Base-by-base conservation (phyloP, 192 early-diverging fungal species). In the Coemansia sp. region DNA sequence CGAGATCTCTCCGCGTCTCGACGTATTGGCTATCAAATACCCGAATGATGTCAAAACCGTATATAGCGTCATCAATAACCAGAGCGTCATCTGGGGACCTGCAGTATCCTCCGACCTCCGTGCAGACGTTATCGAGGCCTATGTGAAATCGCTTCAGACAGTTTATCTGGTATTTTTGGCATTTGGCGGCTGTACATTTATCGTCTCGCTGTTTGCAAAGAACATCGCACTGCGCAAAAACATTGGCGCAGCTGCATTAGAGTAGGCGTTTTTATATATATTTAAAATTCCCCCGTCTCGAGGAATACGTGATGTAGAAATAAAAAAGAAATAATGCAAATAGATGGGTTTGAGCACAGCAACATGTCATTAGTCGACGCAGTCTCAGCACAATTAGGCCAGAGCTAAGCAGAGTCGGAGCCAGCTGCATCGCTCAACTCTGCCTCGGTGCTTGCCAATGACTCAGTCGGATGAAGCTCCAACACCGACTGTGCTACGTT, bases 101-200 rank as follows among this genome's bases (percentile, higher is more conserved):
- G 65, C 63, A 1, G 60, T 76, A 3, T 84, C 88, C 0, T 20
- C 16, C 3, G 70, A 74, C 65, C 57, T 87, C 20, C 84, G 78
- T 71, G 38, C 18, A 0, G 65, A 71, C 9, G 77, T 88, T 8
- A 82, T 89, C 22, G 72, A 75, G 6, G 86, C 88, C 3, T 90
- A 90, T 71, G 89, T 88, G 24, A 59, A 74, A 24, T 77, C 86
- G 10, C 71, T 91, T 55, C 86, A 85, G 38, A 77, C 43, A 20
- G 80, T 87, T 12, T 90, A 81, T 67, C 71, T 78, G n/a, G 74
- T 80, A 46, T 74, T 88, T 40, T 72, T 87, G n/a, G 86, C 88
- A 1, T 81, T 91, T 41, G 77, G 77, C 20, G 82, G 80, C 5
- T 20, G 76, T 10, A 72, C 84, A 1, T 80, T 89, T 43, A 40